These are phyloP conservation scores for Skeletonema grethae DNA, from an alignment of 108 stramenopile species.

Conservation along the genomic window DNA sequence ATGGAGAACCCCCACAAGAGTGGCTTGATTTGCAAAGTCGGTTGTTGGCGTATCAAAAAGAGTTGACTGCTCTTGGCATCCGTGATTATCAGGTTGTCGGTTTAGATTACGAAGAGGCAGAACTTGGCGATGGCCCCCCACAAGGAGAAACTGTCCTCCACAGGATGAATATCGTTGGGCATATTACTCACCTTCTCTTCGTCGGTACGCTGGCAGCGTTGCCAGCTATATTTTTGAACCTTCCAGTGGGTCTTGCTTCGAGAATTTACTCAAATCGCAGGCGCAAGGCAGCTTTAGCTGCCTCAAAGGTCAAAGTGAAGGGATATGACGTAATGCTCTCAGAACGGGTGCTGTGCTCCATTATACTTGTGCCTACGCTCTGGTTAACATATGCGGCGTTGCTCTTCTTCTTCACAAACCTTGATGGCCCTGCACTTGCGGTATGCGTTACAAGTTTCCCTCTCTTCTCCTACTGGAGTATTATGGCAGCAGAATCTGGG, in stretches of 20 bases:
- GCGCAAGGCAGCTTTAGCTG: constrained; percentile 89
- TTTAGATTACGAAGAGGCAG: constrained; percentile 55
- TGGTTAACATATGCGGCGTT: constrained; percentile 90
- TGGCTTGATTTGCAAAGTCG: constrained; percentile 81
- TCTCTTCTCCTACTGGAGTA: constrained; percentile 92
- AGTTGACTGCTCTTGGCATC: constrained; percentile 85
- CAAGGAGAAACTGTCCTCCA: constrained; percentile 70
- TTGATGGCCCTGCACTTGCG: constrained; percentile 80
- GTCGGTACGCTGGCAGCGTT: constrained; percentile 80
- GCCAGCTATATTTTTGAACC: constrained; percentile 89
- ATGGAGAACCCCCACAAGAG: constrained; percentile 81
- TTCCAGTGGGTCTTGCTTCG: constrained; percentile 92
- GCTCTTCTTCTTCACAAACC: constrained; percentile 68
- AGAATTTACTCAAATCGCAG: constrained; percentile 80
- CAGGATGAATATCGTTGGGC: constrained; percentile 76
- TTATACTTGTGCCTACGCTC: constrained; percentile 93
- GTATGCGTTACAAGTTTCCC: constrained; percentile 86
- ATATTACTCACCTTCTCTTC: constrained; percentile 84
- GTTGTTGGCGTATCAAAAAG: constrained; percentile 81
- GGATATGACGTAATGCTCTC: constrained; percentile 95
- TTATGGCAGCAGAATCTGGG: constrained; percentile 88
- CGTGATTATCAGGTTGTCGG: constrained; percentile 86
- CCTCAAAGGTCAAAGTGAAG: constrained; percentile 93
- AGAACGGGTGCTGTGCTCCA: constrained; percentile 93
- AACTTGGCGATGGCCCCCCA: constrained; percentile 53